Percentiles rank a stretch among this genome's conserved stretches.
Evolutionary conservation across 2,329 filamentous ascomycete genomes (phyloP).

Genomic region (Alternaria metachromatica): DNA sequence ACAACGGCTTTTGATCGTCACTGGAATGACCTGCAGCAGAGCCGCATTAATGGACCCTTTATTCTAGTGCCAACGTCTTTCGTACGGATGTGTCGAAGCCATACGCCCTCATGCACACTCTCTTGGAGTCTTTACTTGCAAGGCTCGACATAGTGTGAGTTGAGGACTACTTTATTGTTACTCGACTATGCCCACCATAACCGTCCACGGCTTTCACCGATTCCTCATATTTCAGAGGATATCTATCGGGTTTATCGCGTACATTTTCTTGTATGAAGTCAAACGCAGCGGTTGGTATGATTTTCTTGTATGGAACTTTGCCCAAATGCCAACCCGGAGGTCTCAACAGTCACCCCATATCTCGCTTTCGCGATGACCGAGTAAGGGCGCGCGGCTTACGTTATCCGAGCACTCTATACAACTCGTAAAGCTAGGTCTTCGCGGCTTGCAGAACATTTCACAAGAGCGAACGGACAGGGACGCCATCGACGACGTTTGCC

Average conservation of each 20-base stretch:
- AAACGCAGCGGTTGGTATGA: too few relatives aligned
- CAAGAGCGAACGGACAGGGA: background rate
- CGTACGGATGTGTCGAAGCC: background rate
- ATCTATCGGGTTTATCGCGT: background rate
- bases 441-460: background rate
- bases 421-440: background rate
- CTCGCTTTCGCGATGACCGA: background rate
- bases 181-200: background rate
- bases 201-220: background rate
- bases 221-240: background rate
- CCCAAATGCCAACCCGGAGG: background rate
- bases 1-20: background rate
- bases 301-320: background rate
- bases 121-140: too few relatives aligned
- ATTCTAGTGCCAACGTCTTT: background rate
- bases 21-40: constrained; percentile 10
- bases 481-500: background rate
- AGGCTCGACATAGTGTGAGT: background rate
- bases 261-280: background rate
- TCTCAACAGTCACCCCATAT: background rate
- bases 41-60: constrained; percentile 15
- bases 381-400: background rate
- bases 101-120: background rate
- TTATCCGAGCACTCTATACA: background rate
- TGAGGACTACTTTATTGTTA: background rate